Base-by-base conservation (phyloP, 176 grass and related monocot genomes). In the Zoysia japonica region DNA sequence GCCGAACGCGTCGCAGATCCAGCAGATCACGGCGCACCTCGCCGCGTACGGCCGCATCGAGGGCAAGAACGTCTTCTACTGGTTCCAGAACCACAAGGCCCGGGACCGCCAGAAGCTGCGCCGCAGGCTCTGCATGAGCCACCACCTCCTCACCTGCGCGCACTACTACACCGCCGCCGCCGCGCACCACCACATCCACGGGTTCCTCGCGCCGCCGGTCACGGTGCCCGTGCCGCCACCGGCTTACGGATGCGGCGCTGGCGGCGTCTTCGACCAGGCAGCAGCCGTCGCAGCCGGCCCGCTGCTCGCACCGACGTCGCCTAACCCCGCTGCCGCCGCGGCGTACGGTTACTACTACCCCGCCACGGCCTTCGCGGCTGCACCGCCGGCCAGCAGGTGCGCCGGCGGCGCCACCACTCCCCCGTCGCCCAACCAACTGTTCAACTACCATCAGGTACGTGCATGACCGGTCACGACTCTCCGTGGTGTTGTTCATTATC, bases 11-110 rank as follows among this genome's bases (percentile, higher is more conserved):
- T 61, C 92, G 38, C 95, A 94, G 87, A 98, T 98, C 61, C 95
- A 98, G 84, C 92, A 93, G 77, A 98, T 98, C 84, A 92, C 95
- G 65, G 90, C 90, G 9, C 92, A 94, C 59, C 81, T 98, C 6
- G 82, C 92, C 39, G 15, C 39, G 28, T 98, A 94, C 77, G 95
- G 95, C 13, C 95, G 93, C 83, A 97, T 97, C 40, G 94, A 97
- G 88, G 94, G 91, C 38, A 97, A 97, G 61, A 97, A 97, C 62
- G 93, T 97, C 54, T 97, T 97, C 81, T 97, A 97, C 81, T 97
- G 93, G 90, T 97, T 97, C 67, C 93, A 97, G 80, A 97, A 97
- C 78, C 93, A 97, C 86, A 97, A 97, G 84, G 93, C 93, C 19
- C 86, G 93, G 39, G 91, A 93, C 54, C 80, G 91, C 0, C 91